Evolutionary conservation across 2,329 filamentous ascomycete genomes (phyloP).

Genomic region (Paecilomyces fulvus): DNA sequence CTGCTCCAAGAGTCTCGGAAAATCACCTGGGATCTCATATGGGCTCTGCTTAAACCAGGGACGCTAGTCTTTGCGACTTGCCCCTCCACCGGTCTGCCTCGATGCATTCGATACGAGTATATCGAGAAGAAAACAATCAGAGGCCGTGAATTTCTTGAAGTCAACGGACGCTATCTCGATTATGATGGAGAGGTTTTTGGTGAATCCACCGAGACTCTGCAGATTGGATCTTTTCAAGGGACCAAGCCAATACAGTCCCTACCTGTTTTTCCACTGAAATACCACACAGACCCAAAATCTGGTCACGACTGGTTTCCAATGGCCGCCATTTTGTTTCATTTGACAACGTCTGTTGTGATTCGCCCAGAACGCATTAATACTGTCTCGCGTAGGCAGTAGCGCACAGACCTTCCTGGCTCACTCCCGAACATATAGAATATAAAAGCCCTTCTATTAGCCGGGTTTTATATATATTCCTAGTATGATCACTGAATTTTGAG

Average conservation of each 20-base stretch:
- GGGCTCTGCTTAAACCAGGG: constrained; percentile 23
- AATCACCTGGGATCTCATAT: constrained; percentile 25
- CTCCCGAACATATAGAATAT: too few species aligned
- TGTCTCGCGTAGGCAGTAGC: too few species aligned
- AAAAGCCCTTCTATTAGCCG: too few species aligned
- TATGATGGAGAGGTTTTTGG: constrained; percentile 18
- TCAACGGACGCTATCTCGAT: constrained; percentile 14
- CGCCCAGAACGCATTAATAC: too few species aligned
- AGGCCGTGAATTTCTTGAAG: constrained; percentile 7
- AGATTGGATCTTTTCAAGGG: constrained; percentile 11
- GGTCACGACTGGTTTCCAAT: background rate
- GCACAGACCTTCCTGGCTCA: too few species aligned
- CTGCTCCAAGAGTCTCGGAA: constrained; percentile 13
- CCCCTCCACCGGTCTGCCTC: constrained; percentile 3
- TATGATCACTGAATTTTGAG: too few species aligned
- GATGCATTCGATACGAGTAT: constrained; percentile 9
- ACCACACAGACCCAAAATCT: constrained; percentile 10
- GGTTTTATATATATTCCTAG: too few species aligned
- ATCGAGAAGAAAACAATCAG: constrained; percentile 7
- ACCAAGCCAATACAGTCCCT: constrained; percentile 14
- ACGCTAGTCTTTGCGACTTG: constrained; percentile 13
- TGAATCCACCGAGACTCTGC: constrained; percentile 9
- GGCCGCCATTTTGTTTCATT: too few species aligned
- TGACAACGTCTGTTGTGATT: too few species aligned
- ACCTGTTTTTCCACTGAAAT: constrained; percentile 17